Conservation (phyloP, 352 stramenopile genomes). For the Pythium vanterpoolii region DNA sequence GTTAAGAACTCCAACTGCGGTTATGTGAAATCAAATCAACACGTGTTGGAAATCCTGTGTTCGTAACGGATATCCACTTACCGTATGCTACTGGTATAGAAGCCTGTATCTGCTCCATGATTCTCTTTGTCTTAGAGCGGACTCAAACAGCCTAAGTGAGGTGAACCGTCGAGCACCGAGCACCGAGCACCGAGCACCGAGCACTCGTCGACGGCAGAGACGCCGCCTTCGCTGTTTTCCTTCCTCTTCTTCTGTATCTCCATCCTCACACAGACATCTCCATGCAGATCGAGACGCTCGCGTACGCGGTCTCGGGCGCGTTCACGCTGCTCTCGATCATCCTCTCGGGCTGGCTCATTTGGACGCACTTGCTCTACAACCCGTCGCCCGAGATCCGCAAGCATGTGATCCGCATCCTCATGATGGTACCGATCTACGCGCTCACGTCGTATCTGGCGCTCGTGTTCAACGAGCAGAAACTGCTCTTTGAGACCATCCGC, state of each 20-base stretch:
- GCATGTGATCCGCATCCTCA: slow-evolving; percentile 92
- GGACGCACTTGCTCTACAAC: slow-evolving; percentile 87
- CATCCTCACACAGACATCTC: neutral
- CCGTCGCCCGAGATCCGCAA: slow-evolving; percentile 79
- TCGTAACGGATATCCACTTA: neutral
- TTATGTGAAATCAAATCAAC: slow-evolving; percentile 5
- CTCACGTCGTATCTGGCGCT: slow-evolving; percentile 89
- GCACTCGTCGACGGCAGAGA: neutral
- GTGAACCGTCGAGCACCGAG: too few relatives aligned
- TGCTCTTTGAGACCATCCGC: slow-evolving; percentile 88
- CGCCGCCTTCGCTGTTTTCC: neutral
- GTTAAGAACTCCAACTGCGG: slow-evolving; percentile 11
- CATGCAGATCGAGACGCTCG: slow-evolving; percentile 87
- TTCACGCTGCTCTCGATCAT: slow-evolving; percentile 86
- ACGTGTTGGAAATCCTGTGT: neutral
- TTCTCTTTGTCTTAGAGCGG: neutral
- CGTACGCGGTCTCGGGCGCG: slow-evolving; percentile 82
- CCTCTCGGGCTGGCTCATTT: slow-evolving; percentile 85
- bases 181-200: too few relatives aligned
- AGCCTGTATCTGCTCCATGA: slow-evolving; percentile 1
- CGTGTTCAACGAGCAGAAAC: slow-evolving; percentile 87
- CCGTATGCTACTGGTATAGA: neutral
- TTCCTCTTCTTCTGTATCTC: neutral
- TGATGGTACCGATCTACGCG: slow-evolving; percentile 94
- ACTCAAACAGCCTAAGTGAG: neutral